Evolutionary conservation across 306 rosid species (phyloP), one percentile per base, ranked within the genome.

Genomic region (Lagenaria siceraria): DNA sequence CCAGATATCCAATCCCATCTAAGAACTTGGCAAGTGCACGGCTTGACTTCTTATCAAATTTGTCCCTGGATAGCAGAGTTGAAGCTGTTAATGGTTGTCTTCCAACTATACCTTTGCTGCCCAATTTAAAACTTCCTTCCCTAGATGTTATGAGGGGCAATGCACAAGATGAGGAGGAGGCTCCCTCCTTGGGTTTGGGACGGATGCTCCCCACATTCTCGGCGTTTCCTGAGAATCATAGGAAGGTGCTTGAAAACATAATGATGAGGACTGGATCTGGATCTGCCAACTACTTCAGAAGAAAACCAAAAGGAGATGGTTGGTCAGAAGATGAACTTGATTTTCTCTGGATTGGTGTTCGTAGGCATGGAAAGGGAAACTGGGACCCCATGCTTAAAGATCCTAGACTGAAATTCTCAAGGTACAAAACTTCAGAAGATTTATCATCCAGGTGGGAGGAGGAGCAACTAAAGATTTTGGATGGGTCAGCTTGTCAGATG

Each of bases 281-380:
- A 73, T 83, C 90, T 36, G 78, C 84, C 76, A 88, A 76, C 80
- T 66, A 78, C 64, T 72, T 82, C 38, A 90, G 83, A 78, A 90
- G 86, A 87, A 90, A 87, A 86, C 77, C 89, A 31, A 96, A 86
- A 82, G 87, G 78, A 43, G 98, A 92, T 75, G 86, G 88, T 29
- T 96, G 99, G 99, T 85, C 97, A 33, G 99, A 96, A 88, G 99
- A 96, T 79, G 99, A 96, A 84, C 99, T 96, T 77, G 99, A 96
- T 85, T 90, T 82, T 77, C 91, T 96, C 74, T 96, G 99, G 99
- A 87, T 96, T 65, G 99, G 99, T 83, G 96, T 96, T 77, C 99
- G 99, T 31, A 88, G 98, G 86, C 97, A 92, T 81, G 99, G 99
- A 75, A 87, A 87, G 87, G 98, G 97, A 40, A 90, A 96, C 79